These are phyloP conservation scores for Pseudonitzschia delicatissima DNA, from an alignment of 108 stramenopile species.

Conservation along the genomic window DNA sequence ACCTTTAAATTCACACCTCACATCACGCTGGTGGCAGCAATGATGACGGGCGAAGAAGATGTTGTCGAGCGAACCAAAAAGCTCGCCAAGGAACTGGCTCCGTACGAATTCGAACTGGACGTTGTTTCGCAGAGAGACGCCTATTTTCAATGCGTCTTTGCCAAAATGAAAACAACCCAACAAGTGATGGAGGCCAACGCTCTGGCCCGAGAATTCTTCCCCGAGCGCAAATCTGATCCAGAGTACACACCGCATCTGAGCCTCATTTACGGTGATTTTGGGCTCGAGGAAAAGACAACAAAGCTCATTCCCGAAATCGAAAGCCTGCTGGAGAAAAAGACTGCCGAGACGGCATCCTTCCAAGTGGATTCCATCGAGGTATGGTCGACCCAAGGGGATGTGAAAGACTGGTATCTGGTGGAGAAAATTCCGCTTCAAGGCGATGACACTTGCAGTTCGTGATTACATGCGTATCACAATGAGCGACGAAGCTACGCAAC, in stretches of 20 bases:
- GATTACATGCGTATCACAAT: no score
- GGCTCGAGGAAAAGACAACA: background rate
- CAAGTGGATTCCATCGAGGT: slow-evolving; percentile 26
- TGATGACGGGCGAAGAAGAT: slow-evolving; percentile 3
- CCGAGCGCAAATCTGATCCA: slow-evolving; percentile 19
- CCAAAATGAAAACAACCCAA: slow-evolving; percentile 2
- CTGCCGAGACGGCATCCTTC: background rate
- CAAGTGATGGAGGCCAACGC: slow-evolving; percentile 8
- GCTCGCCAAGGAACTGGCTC: slow-evolving; percentile 1
- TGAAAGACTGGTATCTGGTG: slow-evolving; percentile 23
- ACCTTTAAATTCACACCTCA: slow-evolving; percentile 26
- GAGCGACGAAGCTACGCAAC: no score
- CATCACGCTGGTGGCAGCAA: slow-evolving; percentile 22
- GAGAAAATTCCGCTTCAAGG: slow-evolving; percentile 20
- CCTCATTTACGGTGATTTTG: slow-evolving; percentile 25
- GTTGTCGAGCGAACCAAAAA: slow-evolving; percentile 6
- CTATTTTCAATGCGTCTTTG: slow-evolving; percentile 27
- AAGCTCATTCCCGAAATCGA: slow-evolving; percentile 10
- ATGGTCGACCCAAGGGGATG: slow-evolving; percentile 25
- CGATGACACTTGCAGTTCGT: no score
- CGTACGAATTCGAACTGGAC: slow-evolving; percentile 18
- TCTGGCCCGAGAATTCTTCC: slow-evolving; percentile 15
- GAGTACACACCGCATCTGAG: slow-evolving; percentile 27
- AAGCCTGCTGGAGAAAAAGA: background rate
- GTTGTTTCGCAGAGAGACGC: slow-evolving; percentile 11